A percentile compares a stretch with the other conserved stretches of the same genome.
Conservation (phyloP, 768 basidiomycete genomes). For the Suillus weaverae region DNA sequence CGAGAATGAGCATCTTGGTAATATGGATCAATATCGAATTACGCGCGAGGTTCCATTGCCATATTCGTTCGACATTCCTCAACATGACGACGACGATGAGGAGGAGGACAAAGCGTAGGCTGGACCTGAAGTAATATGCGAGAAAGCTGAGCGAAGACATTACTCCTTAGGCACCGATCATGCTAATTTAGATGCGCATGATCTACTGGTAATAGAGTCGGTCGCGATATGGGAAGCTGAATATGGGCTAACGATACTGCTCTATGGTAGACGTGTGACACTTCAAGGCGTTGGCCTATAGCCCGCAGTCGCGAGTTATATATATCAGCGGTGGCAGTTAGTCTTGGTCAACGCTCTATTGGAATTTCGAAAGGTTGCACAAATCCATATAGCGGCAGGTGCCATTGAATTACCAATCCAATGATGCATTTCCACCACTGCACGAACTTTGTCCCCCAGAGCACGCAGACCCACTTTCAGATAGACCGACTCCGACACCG, state of each 20-base stretch:
- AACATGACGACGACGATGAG: constrained; percentile 45
- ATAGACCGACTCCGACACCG: constrained; percentile 9
- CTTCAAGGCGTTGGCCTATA: neutral
- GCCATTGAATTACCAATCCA: constrained; percentile 13
- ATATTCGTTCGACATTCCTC: constrained; percentile 53
- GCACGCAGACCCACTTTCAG: constrained; percentile 10
- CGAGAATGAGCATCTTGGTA: constrained; percentile 92
- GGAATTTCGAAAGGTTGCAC: too few relatives aligned
- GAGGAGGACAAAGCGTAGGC: constrained; percentile 39
- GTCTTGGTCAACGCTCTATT: too few relatives aligned
- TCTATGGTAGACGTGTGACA: neutral
- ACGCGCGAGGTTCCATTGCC: constrained; percentile 85
- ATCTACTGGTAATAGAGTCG: neutral
- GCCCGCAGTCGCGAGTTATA: neutral
- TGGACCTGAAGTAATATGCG: neutral
- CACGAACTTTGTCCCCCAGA: neutral
- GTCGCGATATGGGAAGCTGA: neutral
- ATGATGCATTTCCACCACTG: constrained; percentile 8
- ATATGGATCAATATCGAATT: constrained; percentile 89
- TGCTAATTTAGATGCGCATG: neutral
- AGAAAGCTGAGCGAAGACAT: neutral
- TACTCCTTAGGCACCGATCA: neutral
- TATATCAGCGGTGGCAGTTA: too few relatives aligned
- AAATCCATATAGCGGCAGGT: neutral
- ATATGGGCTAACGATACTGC: neutral